These are phyloP conservation scores for Xylariaceae sp. DNA, from an alignment of 2,329 filamentous ascomycete species.

Conservation along the genomic window DNA sequence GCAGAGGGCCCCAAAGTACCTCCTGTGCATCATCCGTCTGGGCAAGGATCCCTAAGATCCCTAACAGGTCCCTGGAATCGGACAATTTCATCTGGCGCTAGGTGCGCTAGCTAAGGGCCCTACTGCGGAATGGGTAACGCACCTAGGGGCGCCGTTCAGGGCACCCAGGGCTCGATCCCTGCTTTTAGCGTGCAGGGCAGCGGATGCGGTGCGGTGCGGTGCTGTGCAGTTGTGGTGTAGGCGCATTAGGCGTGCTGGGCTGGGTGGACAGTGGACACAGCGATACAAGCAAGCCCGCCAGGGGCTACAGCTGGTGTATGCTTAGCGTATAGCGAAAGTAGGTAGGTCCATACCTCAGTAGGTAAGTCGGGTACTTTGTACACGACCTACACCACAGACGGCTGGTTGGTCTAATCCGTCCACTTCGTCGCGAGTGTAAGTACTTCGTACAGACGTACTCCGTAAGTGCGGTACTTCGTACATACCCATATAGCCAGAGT, in stretches of 20 bases:
- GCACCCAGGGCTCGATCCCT: neutral
- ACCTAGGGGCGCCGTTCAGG: neutral
- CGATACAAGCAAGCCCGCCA: too few relatives aligned
- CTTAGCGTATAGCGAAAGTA: too few relatives aligned
- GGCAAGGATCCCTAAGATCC: constrained; percentile 34
- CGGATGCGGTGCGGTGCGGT: neutral
- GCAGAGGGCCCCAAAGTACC: neutral
- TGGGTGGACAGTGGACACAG: too few relatives aligned
- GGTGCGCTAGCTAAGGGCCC: constrained; percentile 22
- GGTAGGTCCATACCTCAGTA: too few relatives aligned
- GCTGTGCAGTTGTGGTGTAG: neutral
- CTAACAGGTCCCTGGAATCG: constrained; percentile 36
- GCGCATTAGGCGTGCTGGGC: too few relatives aligned
- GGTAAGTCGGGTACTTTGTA: neutral
- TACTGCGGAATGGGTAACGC: constrained; percentile 28
- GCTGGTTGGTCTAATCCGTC: too few relatives aligned
- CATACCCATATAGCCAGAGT: too few relatives aligned
- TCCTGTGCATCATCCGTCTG: constrained; percentile 26
- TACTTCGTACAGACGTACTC: too few relatives aligned
- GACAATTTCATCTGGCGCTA: constrained; percentile 43
- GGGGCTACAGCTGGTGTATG: too few relatives aligned
- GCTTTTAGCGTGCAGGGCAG: neutral
- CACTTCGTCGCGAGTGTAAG: too few relatives aligned
- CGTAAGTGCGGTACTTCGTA: neutral
- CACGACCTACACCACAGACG: too few relatives aligned